These are phyloP conservation scores for Sordaria brevicollis DNA, from an alignment of 495 filamentous ascomycete species.

Conservation along the genomic window DNA sequence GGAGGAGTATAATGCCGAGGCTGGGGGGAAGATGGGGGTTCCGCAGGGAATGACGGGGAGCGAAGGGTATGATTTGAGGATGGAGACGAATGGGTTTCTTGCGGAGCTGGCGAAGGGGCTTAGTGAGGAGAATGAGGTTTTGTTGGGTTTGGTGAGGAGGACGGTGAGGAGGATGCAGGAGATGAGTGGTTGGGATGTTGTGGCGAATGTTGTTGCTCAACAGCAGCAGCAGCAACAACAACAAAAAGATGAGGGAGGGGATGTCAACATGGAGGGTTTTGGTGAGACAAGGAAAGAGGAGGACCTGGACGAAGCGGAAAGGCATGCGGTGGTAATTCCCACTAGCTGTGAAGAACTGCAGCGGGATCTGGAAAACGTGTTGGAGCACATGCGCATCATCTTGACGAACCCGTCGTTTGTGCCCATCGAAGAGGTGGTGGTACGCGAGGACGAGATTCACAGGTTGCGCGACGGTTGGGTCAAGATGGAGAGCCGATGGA, in stretches of 20 bases:
- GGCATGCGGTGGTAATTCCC: conserved; percentile 36
- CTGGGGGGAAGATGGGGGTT: conserved; percentile 5
- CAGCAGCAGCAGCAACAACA: conserved; percentile 11
- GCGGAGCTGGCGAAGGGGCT: conserved; percentile 78
- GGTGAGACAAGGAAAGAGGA: background rate
- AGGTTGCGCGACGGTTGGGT: conserved; percentile 76
- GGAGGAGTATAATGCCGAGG: background rate
- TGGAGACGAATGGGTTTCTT: conserved; percentile 87
- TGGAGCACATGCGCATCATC: conserved; percentile 70
- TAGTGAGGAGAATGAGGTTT: conserved; percentile 86
- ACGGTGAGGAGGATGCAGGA: conserved; percentile 64
- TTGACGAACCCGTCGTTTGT: conserved; percentile 95
- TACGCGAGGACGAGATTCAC: conserved; percentile 81
- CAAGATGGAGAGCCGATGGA: conserved; percentile 84
- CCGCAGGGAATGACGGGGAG: conserved; percentile 41
- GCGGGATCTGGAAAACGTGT: conserved; percentile 56
- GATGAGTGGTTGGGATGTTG: conserved; percentile 55
- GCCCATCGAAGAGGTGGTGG: conserved; percentile 83
- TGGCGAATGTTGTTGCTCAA: background rate
- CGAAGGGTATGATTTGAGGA: conserved; percentile 60
- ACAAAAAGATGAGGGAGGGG: conserved; percentile 17
- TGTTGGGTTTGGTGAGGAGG: conserved; percentile 62
- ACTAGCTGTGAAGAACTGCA: conserved; percentile 65
- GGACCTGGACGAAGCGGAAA: conserved; percentile 18
- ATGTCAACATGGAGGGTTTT: conserved; percentile 26